phyloP scores from a whole-genome alignment of 371 early-diverging fungal species.

The Ordospora pajunii region DNA sequence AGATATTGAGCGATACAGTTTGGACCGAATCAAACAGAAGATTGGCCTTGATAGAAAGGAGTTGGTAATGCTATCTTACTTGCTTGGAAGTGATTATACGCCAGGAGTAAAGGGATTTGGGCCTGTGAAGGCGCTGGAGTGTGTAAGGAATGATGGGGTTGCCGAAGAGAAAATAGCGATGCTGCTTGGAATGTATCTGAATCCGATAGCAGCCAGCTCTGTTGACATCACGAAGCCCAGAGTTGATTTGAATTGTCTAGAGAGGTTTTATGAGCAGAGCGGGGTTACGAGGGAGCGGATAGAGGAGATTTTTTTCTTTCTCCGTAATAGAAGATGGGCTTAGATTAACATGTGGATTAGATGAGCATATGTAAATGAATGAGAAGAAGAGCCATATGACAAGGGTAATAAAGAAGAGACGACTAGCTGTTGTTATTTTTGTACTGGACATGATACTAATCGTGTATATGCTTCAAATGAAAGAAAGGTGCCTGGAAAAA shows the following conservation, averaged over 20 bases:
- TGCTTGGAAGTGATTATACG: conserved; percentile 92
- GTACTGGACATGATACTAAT: background rate
- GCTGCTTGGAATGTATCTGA: conserved; percentile 10
- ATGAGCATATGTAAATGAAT: no score
- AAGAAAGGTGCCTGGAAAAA: background rate
- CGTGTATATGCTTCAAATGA: background rate
- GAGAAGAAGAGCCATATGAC: background rate
- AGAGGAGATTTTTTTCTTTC: background rate
- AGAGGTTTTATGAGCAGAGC: background rate
- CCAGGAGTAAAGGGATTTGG: conserved; percentile 84
- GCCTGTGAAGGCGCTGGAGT: conserved; percentile 78
- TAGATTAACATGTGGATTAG: no score
- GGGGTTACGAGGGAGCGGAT: background rate
- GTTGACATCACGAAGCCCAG: background rate
- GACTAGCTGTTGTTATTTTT: background rate
- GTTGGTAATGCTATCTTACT: conserved; percentile 73
- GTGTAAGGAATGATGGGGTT: conserved; percentile 62
- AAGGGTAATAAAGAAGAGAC: conserved; percentile 3
- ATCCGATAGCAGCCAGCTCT: background rate
- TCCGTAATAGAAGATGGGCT: background rate
- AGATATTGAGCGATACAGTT: conserved; percentile 67
- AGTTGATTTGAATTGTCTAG: background rate
- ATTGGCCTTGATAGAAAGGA: conserved; percentile 67
- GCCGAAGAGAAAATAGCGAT: background rate
- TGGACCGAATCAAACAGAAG: conserved; percentile 65